phyloP scores from a whole-genome alignment of 495 filamentous ascomycete species.

The Acidomyces sp. region DNA sequence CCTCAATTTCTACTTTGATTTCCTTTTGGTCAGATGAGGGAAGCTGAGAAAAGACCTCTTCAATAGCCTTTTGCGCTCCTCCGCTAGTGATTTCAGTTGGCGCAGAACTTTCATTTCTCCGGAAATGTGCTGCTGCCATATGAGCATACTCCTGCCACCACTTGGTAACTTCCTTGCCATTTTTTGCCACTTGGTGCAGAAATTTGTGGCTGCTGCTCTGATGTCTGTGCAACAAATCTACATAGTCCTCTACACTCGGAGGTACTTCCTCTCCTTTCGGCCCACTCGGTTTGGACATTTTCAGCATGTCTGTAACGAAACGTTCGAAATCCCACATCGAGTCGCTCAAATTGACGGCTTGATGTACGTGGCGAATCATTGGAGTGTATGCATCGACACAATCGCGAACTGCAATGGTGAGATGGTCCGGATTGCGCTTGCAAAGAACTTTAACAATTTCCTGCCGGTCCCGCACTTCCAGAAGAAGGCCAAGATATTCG shows the following conservation, averaged over 20 bases:
- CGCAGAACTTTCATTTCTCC: slow-evolving; percentile 7
- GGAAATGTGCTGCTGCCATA: slow-evolving; percentile 32
- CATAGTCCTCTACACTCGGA: slow-evolving; percentile 50
- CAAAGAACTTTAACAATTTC: slow-evolving; percentile 45
- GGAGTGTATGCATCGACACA: slow-evolving; percentile 48
- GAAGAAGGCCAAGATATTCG: slow-evolving; percentile 45
- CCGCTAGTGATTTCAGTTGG: slow-evolving; percentile 25
- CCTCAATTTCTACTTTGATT: slow-evolving; percentile 35
- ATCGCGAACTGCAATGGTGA: slow-evolving; percentile 45
- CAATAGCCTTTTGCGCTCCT: slow-evolving; percentile 34
- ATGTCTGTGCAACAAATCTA: slow-evolving; percentile 42
- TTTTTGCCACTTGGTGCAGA: slow-evolving; percentile 47
- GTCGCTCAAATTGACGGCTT: slow-evolving; percentile 48
- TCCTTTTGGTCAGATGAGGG: slow-evolving; percentile 24
- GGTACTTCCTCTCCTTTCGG: slow-evolving; percentile 17
- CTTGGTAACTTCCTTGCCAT: slow-evolving; percentile 43
- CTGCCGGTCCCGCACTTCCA: slow-evolving; percentile 49
- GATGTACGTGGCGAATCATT: slow-evolving; percentile 49
- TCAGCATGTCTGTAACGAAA: slow-evolving; percentile 50
- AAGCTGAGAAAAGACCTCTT: slow-evolving; percentile 35
- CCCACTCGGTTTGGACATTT: slow-evolving; percentile 25
- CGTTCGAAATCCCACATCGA: slow-evolving; percentile 42
- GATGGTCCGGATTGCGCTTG: slow-evolving; percentile 43
- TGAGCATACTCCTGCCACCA: slow-evolving; percentile 38
- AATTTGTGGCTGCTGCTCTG: slow-evolving; percentile 43